Percentiles rank a stretch among this genome's conserved stretches.
phyloP scores from a whole-genome alignment of 1,284 basidiomycete species.

The Veloporphyrellus conicus region DNA sequence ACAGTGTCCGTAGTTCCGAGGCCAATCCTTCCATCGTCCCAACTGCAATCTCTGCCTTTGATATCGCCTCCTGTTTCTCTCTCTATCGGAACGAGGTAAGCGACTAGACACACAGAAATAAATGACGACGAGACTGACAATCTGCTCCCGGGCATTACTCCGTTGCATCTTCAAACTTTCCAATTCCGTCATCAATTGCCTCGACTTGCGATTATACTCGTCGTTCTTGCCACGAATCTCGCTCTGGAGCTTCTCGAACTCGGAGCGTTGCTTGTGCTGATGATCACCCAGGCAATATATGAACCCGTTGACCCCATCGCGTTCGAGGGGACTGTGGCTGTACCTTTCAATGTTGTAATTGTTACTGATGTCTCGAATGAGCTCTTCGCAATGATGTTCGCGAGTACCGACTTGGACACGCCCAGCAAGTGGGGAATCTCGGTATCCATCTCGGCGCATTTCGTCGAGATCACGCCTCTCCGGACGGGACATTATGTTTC shows the following conservation, averaged over 20 bases:
- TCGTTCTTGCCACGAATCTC: slow-evolving; percentile 52
- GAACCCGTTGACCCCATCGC: slow-evolving; percentile 69
- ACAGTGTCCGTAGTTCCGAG: slow-evolving; percentile 54
- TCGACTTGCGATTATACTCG: slow-evolving; percentile 56
- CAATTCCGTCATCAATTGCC: slow-evolving; percentile 50
- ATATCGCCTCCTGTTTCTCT: slow-evolving; percentile 52
- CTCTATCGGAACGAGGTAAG: slow-evolving; percentile 32
- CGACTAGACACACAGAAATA: neutral
- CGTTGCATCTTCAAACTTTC: slow-evolving; percentile 52
- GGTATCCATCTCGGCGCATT: slow-evolving; percentile 92
- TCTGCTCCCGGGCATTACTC: slow-evolving; percentile 53
- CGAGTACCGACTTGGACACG: slow-evolving; percentile 93
- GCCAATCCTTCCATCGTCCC: slow-evolving; percentile 56
- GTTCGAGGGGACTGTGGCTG: slow-evolving; percentile 59
- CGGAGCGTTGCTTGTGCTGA: slow-evolving; percentile 50
- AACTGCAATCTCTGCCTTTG: slow-evolving; percentile 49
- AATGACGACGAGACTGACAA: slow-evolving; percentile 42
- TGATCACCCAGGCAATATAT: slow-evolving; percentile 56
- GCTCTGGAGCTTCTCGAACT: slow-evolving; percentile 60
- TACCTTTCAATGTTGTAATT: slow-evolving; percentile 75
- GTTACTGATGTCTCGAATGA: slow-evolving; percentile 68
- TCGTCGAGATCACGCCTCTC: slow-evolving; percentile 89
- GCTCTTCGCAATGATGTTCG: slow-evolving; percentile 90
- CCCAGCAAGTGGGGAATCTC: slow-evolving; percentile 94
- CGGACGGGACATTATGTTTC: slow-evolving; percentile 31